phyloP scores from a whole-genome alignment of 441 rosid genomes.

The Geranium incanum region DNA sequence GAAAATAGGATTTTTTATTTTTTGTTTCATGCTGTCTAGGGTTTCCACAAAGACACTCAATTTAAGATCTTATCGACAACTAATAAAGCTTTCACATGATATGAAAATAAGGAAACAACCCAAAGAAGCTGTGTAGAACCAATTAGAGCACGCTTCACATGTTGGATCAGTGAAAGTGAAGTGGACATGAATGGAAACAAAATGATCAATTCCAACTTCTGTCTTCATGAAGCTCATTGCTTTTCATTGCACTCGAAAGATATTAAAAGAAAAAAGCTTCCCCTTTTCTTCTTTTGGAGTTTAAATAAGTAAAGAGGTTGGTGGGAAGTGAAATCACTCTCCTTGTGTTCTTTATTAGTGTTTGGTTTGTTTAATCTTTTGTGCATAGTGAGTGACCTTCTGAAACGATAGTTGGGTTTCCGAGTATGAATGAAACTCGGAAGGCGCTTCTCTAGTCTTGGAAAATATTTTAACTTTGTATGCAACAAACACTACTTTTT shows the following conservation, averaged over 20 bases:
- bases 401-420: neutral
- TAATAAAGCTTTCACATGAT: too few relatives aligned
- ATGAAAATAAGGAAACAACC: too few relatives aligned
- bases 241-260: too few relatives aligned
- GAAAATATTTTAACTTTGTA: too few relatives aligned
- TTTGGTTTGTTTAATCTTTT: neutral
- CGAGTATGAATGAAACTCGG: neutral
- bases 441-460: neutral
- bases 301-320: neutral
- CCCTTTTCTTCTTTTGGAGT: neutral
- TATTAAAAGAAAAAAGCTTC: neutral
- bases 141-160: constrained; percentile 20
- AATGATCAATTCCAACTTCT: constrained; percentile 25
- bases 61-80: constrained; percentile 6
- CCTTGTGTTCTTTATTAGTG: neutral
- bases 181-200: constrained; percentile 23
- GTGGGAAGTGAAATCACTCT: neutral
- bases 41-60: constrained; percentile 10
- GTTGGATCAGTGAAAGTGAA: constrained; percentile 31
- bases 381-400: too few relatives aligned
- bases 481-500: neutral
- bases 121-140: too few relatives aligned
- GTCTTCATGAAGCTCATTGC: too few relatives aligned
- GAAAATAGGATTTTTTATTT: neutral
- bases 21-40: constrained; percentile 20